Evolutionary conservation across 1,284 basidiomycete genomes (phyloP).

Genomic region (Fomitopsis betulina): DNA sequence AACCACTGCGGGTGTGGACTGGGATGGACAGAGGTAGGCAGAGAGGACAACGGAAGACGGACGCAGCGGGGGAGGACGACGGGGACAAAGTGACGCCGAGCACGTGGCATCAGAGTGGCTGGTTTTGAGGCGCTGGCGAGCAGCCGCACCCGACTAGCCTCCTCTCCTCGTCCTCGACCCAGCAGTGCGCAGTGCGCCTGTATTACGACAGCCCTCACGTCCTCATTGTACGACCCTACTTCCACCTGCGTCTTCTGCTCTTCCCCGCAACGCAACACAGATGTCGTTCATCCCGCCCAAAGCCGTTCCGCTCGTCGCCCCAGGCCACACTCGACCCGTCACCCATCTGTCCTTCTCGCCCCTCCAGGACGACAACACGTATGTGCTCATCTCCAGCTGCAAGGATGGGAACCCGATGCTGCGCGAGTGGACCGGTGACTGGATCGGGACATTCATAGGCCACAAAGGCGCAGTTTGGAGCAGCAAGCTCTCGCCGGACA

Average conservation of each 20-base stretch:
- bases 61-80: neutral
- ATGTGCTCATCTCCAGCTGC: conserved; percentile 89
- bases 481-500: conserved; percentile 87
- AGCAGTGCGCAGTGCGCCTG: conserved; percentile 59
- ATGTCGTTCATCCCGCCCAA: conserved; percentile 43
- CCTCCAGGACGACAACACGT: conserved; percentile 78
- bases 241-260: conserved; percentile 2
- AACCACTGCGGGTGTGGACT: too few species aligned
- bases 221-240: conserved; percentile 20
- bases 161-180: conserved; percentile 26
- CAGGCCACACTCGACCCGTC: conserved; percentile 83
- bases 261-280: conserved; percentile 12
- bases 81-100: conserved; percentile 5
- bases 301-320: conserved; percentile 72
- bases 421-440: conserved; percentile 96
- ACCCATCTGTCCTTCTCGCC: conserved; percentile 92
- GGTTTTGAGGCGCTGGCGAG: neutral
- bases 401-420: conserved; percentile 98
- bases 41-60: neutral
- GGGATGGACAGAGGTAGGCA: too few species aligned
- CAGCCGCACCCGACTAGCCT: conserved; percentile 1
- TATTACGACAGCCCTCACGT: conserved; percentile 27
- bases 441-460: conserved; percentile 97
- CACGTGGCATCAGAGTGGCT: conserved; percentile 9
- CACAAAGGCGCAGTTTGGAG: conserved; percentile 99